Base-by-base conservation (phyloP, 2,329 filamentous ascomycete species). In the Ascomycota sp. region DNA sequence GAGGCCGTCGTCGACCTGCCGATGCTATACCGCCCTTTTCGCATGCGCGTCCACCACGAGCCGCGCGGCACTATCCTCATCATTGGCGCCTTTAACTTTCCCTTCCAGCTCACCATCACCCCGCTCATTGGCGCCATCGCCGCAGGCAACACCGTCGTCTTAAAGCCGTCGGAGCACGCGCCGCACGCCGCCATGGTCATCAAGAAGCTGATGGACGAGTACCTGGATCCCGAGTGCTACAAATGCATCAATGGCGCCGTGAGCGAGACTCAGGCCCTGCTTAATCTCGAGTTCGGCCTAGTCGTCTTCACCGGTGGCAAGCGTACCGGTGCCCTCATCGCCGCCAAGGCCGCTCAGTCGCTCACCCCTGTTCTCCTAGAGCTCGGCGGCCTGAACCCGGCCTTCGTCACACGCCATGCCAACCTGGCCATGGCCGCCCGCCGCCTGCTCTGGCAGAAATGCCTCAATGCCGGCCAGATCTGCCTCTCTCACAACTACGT, bases 201-300 rank as follows among this genome's bases (percentile, higher is more conserved):
- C 45, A 72, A 80, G 57, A 75, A 79, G 54, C 68, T 95, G 40
- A 53, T 94, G 29, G 68, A 77, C 45, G 63, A 69, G 25, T 66
- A 67, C 24, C 71, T 98, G 31, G 89, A 95, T 48, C 68, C 71
- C 2, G 67, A 70, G 11, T 75, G 73, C 41, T 94, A 82, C 53
- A 57, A 61, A 23, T 68, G 82, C 34, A 61, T 94, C 40, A 89
- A 94, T 48, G 89, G 89, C 35, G 73, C 61, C 20, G 56, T 93
- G 13, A 63, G 75, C 4, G 82, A 93, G 60, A 83, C 78, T 4
- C 81, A 78, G 27, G 73, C 72, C 9, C 57, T 95, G 27, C 65
- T 98, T 22, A 71, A 86, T 33, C 70, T 83, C 57, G 86, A 86
- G 52, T 98, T 85, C 76, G 85, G 91, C 57, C 95, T 94, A 66